These are phyloP conservation scores for Alternaria incomplexa DNA, from an alignment of 2,329 filamentous ascomycete species.

Conservation along the genomic window DNA sequence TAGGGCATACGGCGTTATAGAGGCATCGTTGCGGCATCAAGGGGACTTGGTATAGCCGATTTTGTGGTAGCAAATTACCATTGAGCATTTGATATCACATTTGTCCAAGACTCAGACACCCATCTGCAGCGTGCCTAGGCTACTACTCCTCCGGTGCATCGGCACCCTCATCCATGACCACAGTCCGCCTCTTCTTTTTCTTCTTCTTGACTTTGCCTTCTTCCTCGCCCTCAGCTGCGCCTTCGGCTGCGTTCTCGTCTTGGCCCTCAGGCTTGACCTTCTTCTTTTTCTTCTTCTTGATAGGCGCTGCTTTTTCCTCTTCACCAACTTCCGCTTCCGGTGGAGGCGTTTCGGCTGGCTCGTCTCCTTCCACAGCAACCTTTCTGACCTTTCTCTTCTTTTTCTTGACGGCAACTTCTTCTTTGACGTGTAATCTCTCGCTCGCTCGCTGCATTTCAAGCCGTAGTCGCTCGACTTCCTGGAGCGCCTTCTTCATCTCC, in stretches of 20 bases:
- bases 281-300: slow-evolving; percentile 53
- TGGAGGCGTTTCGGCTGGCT: slow-evolving; percentile 54
- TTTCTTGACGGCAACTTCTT: slow-evolving; percentile 68
- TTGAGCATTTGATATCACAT: not conserved
- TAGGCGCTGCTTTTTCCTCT: slow-evolving; percentile 16
- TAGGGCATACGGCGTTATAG: slow-evolving; percentile 7
- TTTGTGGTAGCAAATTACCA: slow-evolving; percentile 1
- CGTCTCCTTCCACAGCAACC: slow-evolving; percentile 61
- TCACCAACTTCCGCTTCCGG: slow-evolving; percentile 17
- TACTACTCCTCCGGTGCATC: slow-evolving; percentile 13
- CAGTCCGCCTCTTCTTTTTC: slow-evolving; percentile 50
- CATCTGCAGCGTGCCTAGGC: not conserved
- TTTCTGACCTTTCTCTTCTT: slow-evolving; percentile 60
- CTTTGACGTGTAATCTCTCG: slow-evolving; percentile 74
- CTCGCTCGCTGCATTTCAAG: slow-evolving; percentile 88
- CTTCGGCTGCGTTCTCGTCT: slow-evolving; percentile 16
- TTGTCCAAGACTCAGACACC: not conserved
- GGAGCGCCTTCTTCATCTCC: slow-evolving; percentile 87
- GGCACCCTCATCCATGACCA: slow-evolving; percentile 39
- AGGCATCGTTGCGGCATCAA: not conserved
- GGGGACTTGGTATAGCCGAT: not conserved
- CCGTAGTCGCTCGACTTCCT: slow-evolving; percentile 83
- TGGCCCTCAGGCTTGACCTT: slow-evolving; percentile 42
- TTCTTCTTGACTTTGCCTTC: slow-evolving; percentile 49
- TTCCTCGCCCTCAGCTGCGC: slow-evolving; percentile 30